Conservation (phyloP, 2,329 filamentous ascomycete genomes). For the Lachnellula hyalina region DNA sequence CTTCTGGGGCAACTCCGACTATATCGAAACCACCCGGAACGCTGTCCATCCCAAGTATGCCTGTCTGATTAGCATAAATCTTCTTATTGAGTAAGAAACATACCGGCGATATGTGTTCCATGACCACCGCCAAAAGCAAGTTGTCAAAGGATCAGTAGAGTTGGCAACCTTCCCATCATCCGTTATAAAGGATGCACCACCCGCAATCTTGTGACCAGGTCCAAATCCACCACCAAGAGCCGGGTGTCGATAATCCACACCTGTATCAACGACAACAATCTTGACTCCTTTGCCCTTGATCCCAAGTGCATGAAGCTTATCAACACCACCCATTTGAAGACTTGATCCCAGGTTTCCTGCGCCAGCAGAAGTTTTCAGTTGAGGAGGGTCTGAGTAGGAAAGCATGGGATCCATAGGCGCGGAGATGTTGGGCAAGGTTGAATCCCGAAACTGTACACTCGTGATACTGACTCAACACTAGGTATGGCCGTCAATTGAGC, state of each 20-base stretch:
- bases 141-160: slow-evolving; percentile 16
- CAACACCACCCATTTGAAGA: slow-evolving; percentile 26
- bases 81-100: neutral
- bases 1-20: slow-evolving; percentile 21
- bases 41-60: slow-evolving; percentile 19
- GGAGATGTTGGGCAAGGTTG: neutral
- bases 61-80: slow-evolving; percentile 4
- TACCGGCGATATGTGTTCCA: slow-evolving; percentile 22
- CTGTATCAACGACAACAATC: slow-evolving; percentile 35
- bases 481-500: slow-evolving; percentile 2
- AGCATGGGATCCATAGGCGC: neutral
- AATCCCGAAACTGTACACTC: neutral
- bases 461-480: slow-evolving; percentile 5
- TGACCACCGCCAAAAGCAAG: slow-evolving; percentile 19
- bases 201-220: slow-evolving; percentile 49
- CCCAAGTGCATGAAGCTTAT: slow-evolving; percentile 38
- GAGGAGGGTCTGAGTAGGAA: neutral
- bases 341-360: neutral
- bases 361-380: neutral
- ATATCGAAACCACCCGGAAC: slow-evolving; percentile 12
- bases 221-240: slow-evolving; percentile 62
- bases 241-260: slow-evolving; percentile 56
- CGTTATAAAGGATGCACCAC: slow-evolving; percentile 53
- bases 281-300: slow-evolving; percentile 42
- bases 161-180: slow-evolving; percentile 31